Percentiles rank a stretch among this genome's conserved stretches.
These are phyloP conservation scores for Apostasia ramifera DNA, from an alignment of 106 monocot species.

Conservation along the genomic window DNA sequence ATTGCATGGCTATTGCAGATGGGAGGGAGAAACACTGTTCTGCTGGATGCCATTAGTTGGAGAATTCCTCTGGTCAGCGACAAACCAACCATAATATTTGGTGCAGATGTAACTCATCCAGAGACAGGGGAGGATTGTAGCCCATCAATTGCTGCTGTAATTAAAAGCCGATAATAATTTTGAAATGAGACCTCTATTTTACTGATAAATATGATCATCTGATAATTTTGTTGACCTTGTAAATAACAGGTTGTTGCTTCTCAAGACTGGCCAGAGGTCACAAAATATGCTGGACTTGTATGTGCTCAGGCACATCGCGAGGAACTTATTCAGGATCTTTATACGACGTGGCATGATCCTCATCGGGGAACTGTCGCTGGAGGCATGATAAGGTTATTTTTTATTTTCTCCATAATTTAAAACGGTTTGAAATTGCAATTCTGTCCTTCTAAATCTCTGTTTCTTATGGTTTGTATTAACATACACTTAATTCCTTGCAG, in stretches of 20 bases:
- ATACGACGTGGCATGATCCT: slow-evolving; percentile 85
- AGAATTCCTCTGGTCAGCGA: slow-evolving; percentile 89
- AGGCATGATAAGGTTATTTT: slow-evolving; percentile 81
- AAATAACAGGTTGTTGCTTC: slow-evolving; percentile 80
- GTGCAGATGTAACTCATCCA: slow-evolving; percentile 94
- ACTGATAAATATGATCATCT: neutral
- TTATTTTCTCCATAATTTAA: neutral
- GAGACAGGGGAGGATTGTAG: slow-evolving; percentile 79
- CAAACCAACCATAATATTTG: slow-evolving; percentile 91
- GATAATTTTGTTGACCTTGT: neutral
- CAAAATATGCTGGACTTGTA: slow-evolving; percentile 85
- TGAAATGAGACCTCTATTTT: no score
- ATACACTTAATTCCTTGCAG: slow-evolving; percentile 21
- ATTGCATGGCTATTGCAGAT: slow-evolving; percentile 29
- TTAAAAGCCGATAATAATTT: neutral
- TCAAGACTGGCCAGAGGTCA: slow-evolving; percentile 95
- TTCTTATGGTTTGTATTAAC: neutral
- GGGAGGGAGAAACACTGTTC: slow-evolving; percentile 90
- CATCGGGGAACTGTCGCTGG: slow-evolving; percentile 62
- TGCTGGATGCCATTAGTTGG: slow-evolving; percentile 71
- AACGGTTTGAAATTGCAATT: neutral
- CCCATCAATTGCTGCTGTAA: slow-evolving; percentile 94
- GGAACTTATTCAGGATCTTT: slow-evolving; percentile 87
- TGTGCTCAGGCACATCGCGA: slow-evolving; percentile 89
- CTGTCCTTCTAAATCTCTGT: neutral